phyloP scores from a whole-genome alignment of 192 early-diverging fungal species.

The Mortierella alpina region DNA sequence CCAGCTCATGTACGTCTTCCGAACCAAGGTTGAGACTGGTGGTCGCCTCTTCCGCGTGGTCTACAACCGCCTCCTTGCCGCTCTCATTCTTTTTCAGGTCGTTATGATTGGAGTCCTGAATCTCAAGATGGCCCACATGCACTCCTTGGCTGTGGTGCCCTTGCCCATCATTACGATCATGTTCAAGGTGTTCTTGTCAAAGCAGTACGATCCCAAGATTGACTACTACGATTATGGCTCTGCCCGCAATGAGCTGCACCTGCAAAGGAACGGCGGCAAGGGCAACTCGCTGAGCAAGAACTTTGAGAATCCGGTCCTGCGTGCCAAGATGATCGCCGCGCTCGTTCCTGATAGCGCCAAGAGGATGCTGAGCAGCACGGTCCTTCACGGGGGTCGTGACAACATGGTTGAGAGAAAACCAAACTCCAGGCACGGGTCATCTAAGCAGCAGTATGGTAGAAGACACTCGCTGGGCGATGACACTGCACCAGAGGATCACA shows the following conservation, averaged over 20 bases:
- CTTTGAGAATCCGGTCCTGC: slow-evolving; percentile 77
- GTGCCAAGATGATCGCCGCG: slow-evolving; percentile 69
- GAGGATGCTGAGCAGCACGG: slow-evolving; percentile 67
- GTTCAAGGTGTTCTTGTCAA: slow-evolving; percentile 61
- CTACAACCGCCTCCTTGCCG: slow-evolving; percentile 74
- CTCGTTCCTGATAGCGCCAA: slow-evolving; percentile 75
- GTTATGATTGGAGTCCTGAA: slow-evolving; percentile 73
- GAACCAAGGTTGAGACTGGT: slow-evolving; percentile 75
- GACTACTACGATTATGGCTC: slow-evolving; percentile 63
- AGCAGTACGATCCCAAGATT: slow-evolving; percentile 62
- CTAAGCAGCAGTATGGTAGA: neutral
- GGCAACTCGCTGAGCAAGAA: slow-evolving; percentile 57
- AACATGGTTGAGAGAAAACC: slow-evolving; percentile 13
- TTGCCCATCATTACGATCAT: slow-evolving; percentile 68
- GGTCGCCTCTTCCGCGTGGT: slow-evolving; percentile 78
- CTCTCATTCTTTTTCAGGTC: slow-evolving; percentile 75
- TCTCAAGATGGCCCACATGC: slow-evolving; percentile 56
- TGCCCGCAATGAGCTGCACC: slow-evolving; percentile 50
- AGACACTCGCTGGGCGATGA: neutral
- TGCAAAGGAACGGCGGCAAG: slow-evolving; percentile 31
- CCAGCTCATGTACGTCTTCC: slow-evolving; percentile 78
- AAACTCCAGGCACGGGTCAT: neutral
- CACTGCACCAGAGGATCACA: neutral
- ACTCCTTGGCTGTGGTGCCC: slow-evolving; percentile 63
- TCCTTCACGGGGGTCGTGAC: slow-evolving; percentile 66